Percentiles rank a stretch among this genome's conserved stretches.
Evolutionary conservation across 2,329 filamentous ascomycete genomes (phyloP).

Genomic region (Neofusicoccum ribis): DNA sequence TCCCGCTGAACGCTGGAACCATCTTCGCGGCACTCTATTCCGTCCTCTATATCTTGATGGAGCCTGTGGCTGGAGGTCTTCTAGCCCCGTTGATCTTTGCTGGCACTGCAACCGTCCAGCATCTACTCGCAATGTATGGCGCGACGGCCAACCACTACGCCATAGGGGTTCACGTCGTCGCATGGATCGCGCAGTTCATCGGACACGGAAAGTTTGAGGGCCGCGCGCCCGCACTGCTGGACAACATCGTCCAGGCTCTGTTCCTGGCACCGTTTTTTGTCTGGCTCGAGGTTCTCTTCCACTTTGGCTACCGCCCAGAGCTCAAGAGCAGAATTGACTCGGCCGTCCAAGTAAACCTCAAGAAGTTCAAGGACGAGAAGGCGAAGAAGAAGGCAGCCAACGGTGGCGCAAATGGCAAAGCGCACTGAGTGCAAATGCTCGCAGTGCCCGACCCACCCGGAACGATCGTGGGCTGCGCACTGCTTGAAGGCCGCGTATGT

Average conservation of each 20-base stretch:
- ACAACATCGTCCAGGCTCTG: constrained; percentile 88
- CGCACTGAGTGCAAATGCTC: constrained; percentile 15
- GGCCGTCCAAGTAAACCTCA: constrained; percentile 72
- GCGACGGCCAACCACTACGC: constrained; percentile 64
- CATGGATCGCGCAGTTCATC: constrained; percentile 87
- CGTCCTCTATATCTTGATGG: constrained; percentile 83
- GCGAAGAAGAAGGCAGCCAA: constrained; percentile 41
- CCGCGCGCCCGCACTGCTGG: constrained; percentile 81
- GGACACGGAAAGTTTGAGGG: constrained; percentile 89
- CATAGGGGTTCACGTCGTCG: constrained; percentile 60
- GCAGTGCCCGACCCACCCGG: background rate
- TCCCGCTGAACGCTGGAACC: constrained; percentile 62
- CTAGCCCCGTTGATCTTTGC: constrained; percentile 75
- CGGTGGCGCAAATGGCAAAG: constrained; percentile 24
- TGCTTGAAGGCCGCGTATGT: background rate
- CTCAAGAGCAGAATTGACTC: constrained; percentile 78
- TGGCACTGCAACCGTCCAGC: constrained; percentile 73
- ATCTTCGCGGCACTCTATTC: constrained; percentile 65
- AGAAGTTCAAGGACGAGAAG: constrained; percentile 66
- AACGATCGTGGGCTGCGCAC: background rate
- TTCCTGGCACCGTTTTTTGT: constrained; percentile 95
- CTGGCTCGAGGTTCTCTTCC: constrained; percentile 92
- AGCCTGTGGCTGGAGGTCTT: constrained; percentile 84
- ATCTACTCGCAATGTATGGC: constrained; percentile 66
- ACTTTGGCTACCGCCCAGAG: constrained; percentile 84